These are phyloP conservation scores for Cydonia oblonga DNA, from an alignment of 331 rosid species.

Conservation along the genomic window DNA sequence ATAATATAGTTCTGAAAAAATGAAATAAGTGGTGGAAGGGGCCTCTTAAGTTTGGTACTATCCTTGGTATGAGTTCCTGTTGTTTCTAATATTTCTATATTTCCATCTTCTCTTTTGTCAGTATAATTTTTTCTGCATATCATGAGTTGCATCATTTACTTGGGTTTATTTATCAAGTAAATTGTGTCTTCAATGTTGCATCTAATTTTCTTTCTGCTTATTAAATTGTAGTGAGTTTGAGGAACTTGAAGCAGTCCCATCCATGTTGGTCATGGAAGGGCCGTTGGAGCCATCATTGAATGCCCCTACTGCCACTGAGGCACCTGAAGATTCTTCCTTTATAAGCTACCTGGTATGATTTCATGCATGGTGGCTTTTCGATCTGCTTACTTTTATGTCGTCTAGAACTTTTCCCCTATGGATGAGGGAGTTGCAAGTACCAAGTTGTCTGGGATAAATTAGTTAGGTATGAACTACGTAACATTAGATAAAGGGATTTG, in stretches of 20 bases:
- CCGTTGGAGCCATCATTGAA: slow-evolving; percentile 52
- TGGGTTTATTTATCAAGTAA: neutral
- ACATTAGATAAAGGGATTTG: neutral
- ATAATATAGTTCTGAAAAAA: neutral
- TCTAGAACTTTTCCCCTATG: neutral
- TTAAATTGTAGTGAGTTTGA: slow-evolving; percentile 51
- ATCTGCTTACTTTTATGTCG: neutral
- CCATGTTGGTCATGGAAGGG: slow-evolving; percentile 42
- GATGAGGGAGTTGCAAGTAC: neutral
- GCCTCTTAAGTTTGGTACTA: neutral
- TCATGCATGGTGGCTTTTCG: neutral
- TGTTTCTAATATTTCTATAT: neutral
- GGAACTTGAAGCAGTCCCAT: slow-evolving; percentile 60
- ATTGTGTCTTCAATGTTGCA: neutral
- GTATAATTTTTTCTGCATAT: neutral
- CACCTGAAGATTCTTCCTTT: slow-evolving; percentile 50
- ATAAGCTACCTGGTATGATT: slow-evolving; percentile 28
- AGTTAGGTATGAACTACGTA: neutral
- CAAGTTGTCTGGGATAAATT: neutral
- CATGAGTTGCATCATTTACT: neutral
- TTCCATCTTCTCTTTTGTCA: neutral
- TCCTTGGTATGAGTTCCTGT: neutral
- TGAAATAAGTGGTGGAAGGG: neutral
- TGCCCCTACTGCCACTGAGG: slow-evolving; percentile 39
- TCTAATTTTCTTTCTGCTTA: neutral